These are phyloP conservation scores for bread wheat (Triticum aestivum) DNA, from an alignment of 176 grass and related monocot genomes.

Conservation along the genomic window DNA sequence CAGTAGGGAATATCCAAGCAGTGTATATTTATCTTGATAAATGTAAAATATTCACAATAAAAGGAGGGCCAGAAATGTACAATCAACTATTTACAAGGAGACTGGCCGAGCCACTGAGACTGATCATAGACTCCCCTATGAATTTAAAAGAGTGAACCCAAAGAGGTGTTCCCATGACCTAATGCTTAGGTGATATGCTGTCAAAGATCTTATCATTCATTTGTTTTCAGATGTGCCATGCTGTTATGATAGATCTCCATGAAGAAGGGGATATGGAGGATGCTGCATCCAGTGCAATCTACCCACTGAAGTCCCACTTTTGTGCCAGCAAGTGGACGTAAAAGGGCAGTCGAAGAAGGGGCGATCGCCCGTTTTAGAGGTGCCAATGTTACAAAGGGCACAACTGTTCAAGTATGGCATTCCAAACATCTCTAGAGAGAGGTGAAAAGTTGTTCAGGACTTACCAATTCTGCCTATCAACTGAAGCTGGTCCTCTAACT, in stretches of 20 bases:
- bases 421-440: constrained; percentile 9
- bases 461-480: constrained; percentile 34
- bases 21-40: background rate
- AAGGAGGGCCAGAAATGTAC: background rate
- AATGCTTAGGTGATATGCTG: background rate
- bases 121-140: background rate
- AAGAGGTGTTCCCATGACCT: background rate
- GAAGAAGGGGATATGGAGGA: background rate
- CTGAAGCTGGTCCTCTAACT: constrained; percentile 26
- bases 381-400: background rate
- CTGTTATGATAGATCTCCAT: background rate
- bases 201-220: background rate
- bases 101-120: background rate
- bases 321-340: background rate
- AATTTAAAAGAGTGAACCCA: background rate
- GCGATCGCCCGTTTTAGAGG: background rate
- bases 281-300: background rate
- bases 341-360: background rate
- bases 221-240: background rate
- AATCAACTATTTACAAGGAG: background rate
- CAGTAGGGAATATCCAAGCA: background rate
- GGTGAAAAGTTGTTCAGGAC: constrained; percentile 30
- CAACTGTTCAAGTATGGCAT: background rate
- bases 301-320: background rate
- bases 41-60: background rate